Conservation (phyloP, 2,329 filamentous ascomycete genomes). For the Neonectria hederae region DNA sequence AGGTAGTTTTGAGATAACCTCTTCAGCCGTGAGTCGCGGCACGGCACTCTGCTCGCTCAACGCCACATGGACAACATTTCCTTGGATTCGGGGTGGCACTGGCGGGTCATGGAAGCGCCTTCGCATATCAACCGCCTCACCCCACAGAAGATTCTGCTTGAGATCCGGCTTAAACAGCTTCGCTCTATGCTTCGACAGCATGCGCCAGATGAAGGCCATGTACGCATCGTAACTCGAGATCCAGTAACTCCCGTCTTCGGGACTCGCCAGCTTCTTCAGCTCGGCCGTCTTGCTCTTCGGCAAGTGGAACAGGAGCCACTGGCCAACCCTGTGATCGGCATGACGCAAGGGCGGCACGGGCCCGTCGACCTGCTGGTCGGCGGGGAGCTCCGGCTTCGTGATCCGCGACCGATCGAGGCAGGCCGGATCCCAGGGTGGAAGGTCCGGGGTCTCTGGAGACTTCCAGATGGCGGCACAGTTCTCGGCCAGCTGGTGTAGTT, state of each 20-base stretch:
- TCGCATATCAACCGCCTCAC: not conserved
- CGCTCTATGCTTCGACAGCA: slow-evolving; percentile 27
- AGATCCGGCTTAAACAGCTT: not conserved
- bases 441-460: slow-evolving; percentile 27
- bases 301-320: slow-evolving; percentile 52
- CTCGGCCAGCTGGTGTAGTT: slow-evolving; percentile 52
- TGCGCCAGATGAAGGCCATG: slow-evolving; percentile 52
- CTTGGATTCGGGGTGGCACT: not conserved
- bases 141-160: not conserved
- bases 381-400: slow-evolving; percentile 39
- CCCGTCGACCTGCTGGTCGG: slow-evolving; percentile 44
- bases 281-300: slow-evolving; percentile 53
- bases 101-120: not conserved
- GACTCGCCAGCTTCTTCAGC: slow-evolving; percentile 49
- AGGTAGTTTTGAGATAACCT: not conserved
- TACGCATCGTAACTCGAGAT: slow-evolving; percentile 56
- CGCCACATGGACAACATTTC: not conserved
- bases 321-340: slow-evolving; percentile 36
- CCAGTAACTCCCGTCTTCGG: slow-evolving; percentile 47
- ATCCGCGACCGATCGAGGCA: slow-evolving; percentile 48
- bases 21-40: not conserved
- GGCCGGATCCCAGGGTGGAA: slow-evolving; percentile 47
- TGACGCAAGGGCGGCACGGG: slow-evolving; percentile 42
- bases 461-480: slow-evolving; percentile 50
- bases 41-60: not conserved